Evolutionary conservation across 768 basidiomycete species (phyloP).

Genomic region (Pisolithus microcarpus): DNA sequence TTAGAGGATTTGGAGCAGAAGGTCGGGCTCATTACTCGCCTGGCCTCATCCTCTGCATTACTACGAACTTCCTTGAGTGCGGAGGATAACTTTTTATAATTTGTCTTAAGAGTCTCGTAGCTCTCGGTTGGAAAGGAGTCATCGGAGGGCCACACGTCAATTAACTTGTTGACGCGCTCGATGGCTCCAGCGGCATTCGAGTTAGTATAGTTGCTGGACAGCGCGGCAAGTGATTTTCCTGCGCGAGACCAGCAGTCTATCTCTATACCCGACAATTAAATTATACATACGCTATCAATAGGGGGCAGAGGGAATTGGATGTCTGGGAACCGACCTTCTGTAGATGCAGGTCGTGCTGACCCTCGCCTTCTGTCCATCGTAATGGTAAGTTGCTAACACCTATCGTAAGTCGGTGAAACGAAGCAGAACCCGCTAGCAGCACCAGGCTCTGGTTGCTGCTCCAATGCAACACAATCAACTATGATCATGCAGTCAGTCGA

Average conservation of each 20-base stretch:
- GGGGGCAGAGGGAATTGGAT: conserved; percentile 3
- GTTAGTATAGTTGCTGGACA: conserved; percentile 49
- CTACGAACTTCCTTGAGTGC: conserved; percentile 58
- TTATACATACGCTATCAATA: conserved; percentile 7
- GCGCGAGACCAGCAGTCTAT: conserved; percentile 72
- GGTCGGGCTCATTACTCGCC: conserved; percentile 36
- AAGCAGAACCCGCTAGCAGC: neutral
- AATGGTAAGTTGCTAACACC: neutral
- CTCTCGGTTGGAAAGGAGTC: conserved; percentile 64
- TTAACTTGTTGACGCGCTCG: conserved; percentile 65
- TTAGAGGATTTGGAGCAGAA: conserved; percentile 6
- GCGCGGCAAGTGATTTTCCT: conserved; percentile 45
- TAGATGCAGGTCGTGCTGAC: conserved; percentile 57
- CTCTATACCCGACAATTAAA: conserved; percentile 38
- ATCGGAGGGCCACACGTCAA: conserved; percentile 65
- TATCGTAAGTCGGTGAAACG: neutral
- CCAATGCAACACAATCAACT: neutral
- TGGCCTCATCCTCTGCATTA: conserved; percentile 53
- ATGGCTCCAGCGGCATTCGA: conserved; percentile 50
- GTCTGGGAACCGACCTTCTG: conserved; percentile 55
- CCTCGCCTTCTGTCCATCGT: conserved; percentile 64
- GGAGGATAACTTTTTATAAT: conserved; percentile 53
- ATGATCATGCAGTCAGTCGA: too few species aligned
- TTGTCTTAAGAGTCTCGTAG: conserved; percentile 53
- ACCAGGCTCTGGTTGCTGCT: neutral